These are phyloP conservation scores for Hyaloscypha finlandica DNA, from an alignment of 495 filamentous ascomycete genomes.

Conservation along the genomic window DNA sequence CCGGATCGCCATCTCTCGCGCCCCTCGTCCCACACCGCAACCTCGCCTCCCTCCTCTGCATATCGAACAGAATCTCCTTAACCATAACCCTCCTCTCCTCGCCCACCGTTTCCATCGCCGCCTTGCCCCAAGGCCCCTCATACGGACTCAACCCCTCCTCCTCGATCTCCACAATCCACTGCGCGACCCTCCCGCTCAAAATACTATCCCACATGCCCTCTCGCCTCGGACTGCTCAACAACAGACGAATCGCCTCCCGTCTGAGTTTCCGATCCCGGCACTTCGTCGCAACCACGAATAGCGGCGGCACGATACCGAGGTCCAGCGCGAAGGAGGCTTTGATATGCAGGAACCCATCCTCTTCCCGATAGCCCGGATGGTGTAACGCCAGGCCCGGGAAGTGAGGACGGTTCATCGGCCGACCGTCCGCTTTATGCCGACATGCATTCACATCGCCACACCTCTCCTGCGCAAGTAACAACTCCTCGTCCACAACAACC, in stretches of 20 bases:
- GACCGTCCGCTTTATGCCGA: slow-evolving; percentile 11
- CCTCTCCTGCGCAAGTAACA: slow-evolving; percentile 25
- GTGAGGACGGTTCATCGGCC: neutral
- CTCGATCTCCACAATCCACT: slow-evolving; percentile 35
- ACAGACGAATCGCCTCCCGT: slow-evolving; percentile 44
- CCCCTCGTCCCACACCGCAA: slow-evolving; percentile 52
- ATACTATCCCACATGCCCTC: slow-evolving; percentile 51
- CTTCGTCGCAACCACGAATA: slow-evolving; percentile 44
- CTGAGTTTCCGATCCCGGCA: slow-evolving; percentile 49
- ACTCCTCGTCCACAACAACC: slow-evolving; percentile 32
- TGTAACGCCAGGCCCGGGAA: slow-evolving; percentile 20
- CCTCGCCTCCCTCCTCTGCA: slow-evolving; percentile 47
- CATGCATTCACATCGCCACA: slow-evolving; percentile 24
- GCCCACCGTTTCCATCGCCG: slow-evolving; percentile 18
- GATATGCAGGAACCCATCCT: slow-evolving; percentile 29
- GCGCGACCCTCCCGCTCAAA: slow-evolving; percentile 25
- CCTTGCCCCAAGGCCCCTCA: slow-evolving; percentile 4
- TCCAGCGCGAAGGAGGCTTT: slow-evolving; percentile 36
- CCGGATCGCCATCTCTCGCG: slow-evolving; percentile 46
- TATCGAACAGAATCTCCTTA: slow-evolving; percentile 52
- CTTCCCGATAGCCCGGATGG: slow-evolving; percentile 16
- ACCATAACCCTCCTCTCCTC: slow-evolving; percentile 57
- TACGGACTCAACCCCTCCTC: slow-evolving; percentile 25
- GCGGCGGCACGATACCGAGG: slow-evolving; percentile 41
- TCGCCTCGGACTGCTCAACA: slow-evolving; percentile 39